Conservation (phyloP, 2,329 filamentous ascomycete genomes). For the Colletotrichum sp. region DNA sequence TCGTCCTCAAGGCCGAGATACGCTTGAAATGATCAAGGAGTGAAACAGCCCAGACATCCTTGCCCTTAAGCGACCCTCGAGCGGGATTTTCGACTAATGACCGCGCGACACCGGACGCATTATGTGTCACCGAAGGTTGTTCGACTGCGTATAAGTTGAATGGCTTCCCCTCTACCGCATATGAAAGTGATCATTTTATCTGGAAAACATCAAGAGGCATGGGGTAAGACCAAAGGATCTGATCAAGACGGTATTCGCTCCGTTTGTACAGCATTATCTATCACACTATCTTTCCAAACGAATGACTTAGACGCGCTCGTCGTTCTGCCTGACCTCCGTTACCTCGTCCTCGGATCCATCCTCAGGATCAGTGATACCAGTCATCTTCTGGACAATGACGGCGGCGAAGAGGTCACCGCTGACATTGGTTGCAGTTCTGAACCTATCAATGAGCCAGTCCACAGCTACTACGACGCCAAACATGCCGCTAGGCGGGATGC, state of each 20-base stretch:
- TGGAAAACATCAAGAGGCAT: background rate
- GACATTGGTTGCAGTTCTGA: constrained; percentile 57
- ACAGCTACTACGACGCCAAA: constrained; percentile 53
- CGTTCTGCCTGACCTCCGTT: constrained; percentile 4
- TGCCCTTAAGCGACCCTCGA: background rate
- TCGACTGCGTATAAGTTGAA: background rate
- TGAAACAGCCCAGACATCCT: background rate
- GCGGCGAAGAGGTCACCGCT: constrained; percentile 54
- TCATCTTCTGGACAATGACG: constrained; percentile 42
- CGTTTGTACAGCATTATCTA: background rate
- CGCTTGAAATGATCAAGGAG: background rate
- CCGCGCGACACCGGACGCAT: constrained; percentile 2
- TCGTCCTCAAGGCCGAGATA: background rate
- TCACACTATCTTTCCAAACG: background rate
- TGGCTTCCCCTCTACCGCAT: too few species aligned
- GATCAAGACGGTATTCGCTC: constrained; percentile 3
- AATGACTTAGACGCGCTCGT: constrained; percentile 2
- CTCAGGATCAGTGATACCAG: constrained; percentile 35
- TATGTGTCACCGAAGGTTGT: background rate
- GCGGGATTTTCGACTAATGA: background rate
- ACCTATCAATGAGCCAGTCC: constrained; percentile 62
- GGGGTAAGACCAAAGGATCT: background rate
- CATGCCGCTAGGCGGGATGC: constrained; percentile 52
- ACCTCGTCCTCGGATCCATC: constrained; percentile 7
- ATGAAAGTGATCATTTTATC: background rate